Evolutionary conservation across 345 rosid genomes (phyloP), one percentile per base, ranked within the genome.

Genomic region (Citrus maxima): DNA sequence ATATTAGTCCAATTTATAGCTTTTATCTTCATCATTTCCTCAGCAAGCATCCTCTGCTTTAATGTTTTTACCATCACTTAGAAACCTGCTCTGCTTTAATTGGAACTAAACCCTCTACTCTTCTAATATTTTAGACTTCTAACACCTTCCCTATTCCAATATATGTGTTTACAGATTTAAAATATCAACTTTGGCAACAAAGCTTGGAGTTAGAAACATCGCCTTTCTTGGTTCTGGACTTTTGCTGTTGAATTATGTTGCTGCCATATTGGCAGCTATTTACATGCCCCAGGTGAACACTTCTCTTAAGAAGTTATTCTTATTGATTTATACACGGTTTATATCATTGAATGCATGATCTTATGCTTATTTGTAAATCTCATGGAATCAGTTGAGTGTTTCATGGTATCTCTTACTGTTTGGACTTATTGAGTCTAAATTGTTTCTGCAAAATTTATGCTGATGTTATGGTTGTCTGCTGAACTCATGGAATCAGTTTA

Each of bases 131-230:
- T 37, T 16, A 70, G 74, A 51, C 58, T 27, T n/a, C 3, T 18
- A 28, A 28, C 25, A 27, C 74, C 32, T 1, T 70, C 8, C 60
- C 9, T 70, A 49, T 49, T 72, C 34, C 56, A 13, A 28, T 5
- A 22, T 25, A 24, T 63, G 38, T 64, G n/a, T 83, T 70, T 80
- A 82, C 86, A 95, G 97, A 88, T 95, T 88, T 84, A 90, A 92
- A 81, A 95, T 95, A 86, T 92, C 97, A 77, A 95, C 98, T 24
- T 80, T 95, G 30, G 99, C 98, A 75, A 93, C 97, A 79, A 93
- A 84, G 85, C 97, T 93, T 81, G 99, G 97, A 82, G 96, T 95
- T 72, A 90, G 98, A 87, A 95, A 95, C 79, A 93, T 95, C 81
- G 91, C 97, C 28, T 93, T 92, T 72, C 93, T 95, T 55, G 97